phyloP scores from a whole-genome alignment of 805 yeast genomes.

The Lachancea meyersii region DNA sequence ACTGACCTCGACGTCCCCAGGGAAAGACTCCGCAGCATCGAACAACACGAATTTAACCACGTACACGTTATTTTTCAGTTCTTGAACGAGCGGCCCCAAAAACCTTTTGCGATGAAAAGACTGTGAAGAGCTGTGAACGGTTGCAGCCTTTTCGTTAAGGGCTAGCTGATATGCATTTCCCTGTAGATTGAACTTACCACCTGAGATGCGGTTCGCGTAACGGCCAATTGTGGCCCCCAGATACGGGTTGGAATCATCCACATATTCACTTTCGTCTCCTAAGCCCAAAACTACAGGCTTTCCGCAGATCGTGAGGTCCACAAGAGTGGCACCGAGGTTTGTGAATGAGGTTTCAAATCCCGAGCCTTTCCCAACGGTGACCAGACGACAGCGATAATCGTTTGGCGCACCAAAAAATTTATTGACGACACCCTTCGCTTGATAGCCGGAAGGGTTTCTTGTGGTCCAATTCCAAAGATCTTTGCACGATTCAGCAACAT shows the following conservation, averaged over 20 bases:
- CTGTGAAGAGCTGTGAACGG: slow-evolving; percentile 49
- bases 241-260: slow-evolving; percentile 38
- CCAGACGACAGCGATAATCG: slow-evolving; percentile 26
- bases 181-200: slow-evolving; percentile 38
- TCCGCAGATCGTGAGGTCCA: slow-evolving; percentile 37
- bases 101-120: slow-evolving; percentile 48
- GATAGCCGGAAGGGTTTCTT: slow-evolving; percentile 59
- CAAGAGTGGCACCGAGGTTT: slow-evolving; percentile 49
- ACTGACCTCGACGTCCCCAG: slow-evolving; percentile 45
- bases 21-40: slow-evolving; percentile 52
- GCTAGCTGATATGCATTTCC: slow-evolving; percentile 39
- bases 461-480: slow-evolving; percentile 78
- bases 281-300: slow-evolving; percentile 38
- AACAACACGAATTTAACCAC: slow-evolving; percentile 36
- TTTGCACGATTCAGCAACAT: slow-evolving; percentile 57
- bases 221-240: slow-evolving; percentile 65
- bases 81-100: slow-evolving; percentile 46
- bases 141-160: slow-evolving; percentile 37
- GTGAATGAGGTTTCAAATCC: slow-evolving; percentile 38
- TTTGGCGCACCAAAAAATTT: slow-evolving; percentile 12
- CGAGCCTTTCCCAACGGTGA: slow-evolving; percentile 29
- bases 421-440: slow-evolving; percentile 23
- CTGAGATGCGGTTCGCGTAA: slow-evolving; percentile 52
- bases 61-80: slow-evolving; percentile 26
- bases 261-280: slow-evolving; percentile 30